phyloP scores from a whole-genome alignment of 2,329 filamentous ascomycete species.

The Ophiocordyceps polyrhachis-furcata region DNA sequence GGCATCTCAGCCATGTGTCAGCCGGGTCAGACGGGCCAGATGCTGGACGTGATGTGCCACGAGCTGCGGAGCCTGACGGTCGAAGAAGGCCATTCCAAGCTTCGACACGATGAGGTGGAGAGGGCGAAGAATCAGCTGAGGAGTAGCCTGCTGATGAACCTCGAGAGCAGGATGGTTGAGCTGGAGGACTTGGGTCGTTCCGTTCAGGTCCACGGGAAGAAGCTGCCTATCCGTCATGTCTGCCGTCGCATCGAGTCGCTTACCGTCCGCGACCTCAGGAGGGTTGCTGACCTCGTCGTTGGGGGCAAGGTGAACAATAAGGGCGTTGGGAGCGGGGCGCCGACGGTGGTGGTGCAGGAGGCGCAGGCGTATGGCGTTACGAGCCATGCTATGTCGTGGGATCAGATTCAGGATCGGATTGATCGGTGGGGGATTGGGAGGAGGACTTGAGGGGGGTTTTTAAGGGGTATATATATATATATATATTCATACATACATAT shows the following conservation, averaged over 20 bases:
- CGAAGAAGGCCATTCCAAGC: constrained; percentile 52
- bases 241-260: constrained; percentile 68
- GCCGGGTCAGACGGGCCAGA: constrained; percentile 56
- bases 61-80: constrained; percentile 65
- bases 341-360: constrained; percentile 89
- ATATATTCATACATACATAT: too few species aligned
- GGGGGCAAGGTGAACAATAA: constrained; percentile 57
- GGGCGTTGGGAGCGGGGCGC: constrained; percentile 65
- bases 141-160: constrained; percentile 83
- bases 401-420: constrained; percentile 76
- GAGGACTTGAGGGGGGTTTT: constrained; percentile 10
- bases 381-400: constrained; percentile 57
- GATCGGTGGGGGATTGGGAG: constrained; percentile 66
- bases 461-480: too few species aligned
- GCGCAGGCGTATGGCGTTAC: constrained; percentile 55
- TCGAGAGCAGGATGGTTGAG: constrained; percentile 93
- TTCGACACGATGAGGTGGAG: constrained; percentile 62
- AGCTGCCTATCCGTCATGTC: constrained; percentile 88
- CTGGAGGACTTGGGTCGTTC: constrained; percentile 88
- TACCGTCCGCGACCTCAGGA: constrained; percentile 60
- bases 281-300: constrained; percentile 65
- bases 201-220: constrained; percentile 89
- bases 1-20: constrained; percentile 79
- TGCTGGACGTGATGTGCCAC: constrained; percentile 91
- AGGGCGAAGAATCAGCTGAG: constrained; percentile 95